Evolutionary conservation across 768 basidiomycete species (phyloP).

Genomic region (Sporobolomyces roseus): DNA sequence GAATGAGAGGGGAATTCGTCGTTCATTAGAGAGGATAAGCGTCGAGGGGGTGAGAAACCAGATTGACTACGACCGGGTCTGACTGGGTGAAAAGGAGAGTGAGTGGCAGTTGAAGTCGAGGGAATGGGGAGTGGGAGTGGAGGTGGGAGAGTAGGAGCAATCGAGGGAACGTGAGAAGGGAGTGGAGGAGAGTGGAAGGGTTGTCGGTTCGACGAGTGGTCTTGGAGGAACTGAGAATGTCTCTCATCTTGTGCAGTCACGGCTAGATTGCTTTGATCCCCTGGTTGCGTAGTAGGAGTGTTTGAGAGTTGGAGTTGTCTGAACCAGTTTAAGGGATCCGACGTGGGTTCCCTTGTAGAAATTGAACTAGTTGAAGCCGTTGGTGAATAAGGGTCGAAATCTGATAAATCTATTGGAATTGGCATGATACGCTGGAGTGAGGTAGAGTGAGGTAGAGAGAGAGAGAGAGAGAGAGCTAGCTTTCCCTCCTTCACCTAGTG

Average conservation of each 20-base stretch:
- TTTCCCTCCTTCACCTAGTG: too few relatives aligned
- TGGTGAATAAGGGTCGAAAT: background rate
- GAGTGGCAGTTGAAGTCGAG: background rate
- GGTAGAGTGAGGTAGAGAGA: background rate
- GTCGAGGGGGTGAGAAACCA: too few relatives aligned
- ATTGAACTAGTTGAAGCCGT: background rate
- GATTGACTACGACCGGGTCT: too few relatives aligned
- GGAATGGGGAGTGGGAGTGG: background rate
- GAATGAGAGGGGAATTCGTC: too few relatives aligned
- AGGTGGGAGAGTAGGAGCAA: background rate
- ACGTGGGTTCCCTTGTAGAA: background rate
- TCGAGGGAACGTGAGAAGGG: background rate
- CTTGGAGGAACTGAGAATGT: slow-evolving; percentile 3
- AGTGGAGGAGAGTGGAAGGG: slow-evolving; percentile 11
- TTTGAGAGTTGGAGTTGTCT: background rate
- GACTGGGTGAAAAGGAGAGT: too few relatives aligned
- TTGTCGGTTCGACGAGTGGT: slow-evolving; percentile 16
- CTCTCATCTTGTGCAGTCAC: slow-evolving; percentile 9
- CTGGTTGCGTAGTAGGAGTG: background rate
- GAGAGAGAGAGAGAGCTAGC: background rate
- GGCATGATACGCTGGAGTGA: background rate
- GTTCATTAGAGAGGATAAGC: too few relatives aligned
- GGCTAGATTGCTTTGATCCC: background rate
- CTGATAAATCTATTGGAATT: background rate
- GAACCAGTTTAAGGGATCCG: background rate